Evolutionary conservation across 768 basidiomycete species (phyloP), one percentile per base, ranked within the genome.

Genomic region (Aureoboletus auriporus): DNA sequence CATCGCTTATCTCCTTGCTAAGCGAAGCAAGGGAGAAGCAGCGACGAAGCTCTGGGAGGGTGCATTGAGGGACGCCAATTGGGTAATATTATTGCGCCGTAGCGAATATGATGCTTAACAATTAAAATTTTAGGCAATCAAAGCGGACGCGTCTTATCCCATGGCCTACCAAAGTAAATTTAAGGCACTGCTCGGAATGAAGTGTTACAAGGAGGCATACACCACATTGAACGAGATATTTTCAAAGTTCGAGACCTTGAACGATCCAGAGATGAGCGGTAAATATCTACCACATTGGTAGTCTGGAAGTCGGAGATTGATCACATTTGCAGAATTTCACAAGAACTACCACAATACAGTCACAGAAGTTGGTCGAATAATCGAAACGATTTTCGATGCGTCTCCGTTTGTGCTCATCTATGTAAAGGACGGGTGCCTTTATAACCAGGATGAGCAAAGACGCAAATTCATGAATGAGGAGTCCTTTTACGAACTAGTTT

Each of bases 331-430:
- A 56, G 55, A 27, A 6, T 33, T 54, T 35, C 14, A 5, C 31
- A 8, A 35, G 9, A 23, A 46, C 30, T 54, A 50, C 34, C 4
- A 8, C 20, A 8, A 30, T 41, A 43, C 42, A 2, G 12, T 29
- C 28, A 9, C 10, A 2, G 12, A 31, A 27, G 39, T 54, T 13
- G 30, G 48, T 33, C 26, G 31, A 34, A n/a, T 6, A 6, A 48
- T 45, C 13, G 17, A 28, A 4, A 36, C 11, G 8, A 20, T 38
- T 14, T 26, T 35, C 14, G 45, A 41, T 13, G 16, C 6, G 12
- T 50, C 39, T 11, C 52, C 55, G 5, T 46, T 54, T n/a, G 29
- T 54, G 11, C 39, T 56, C 26, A 56, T 56, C 20, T 8, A 56
- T 6, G 47, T 52, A n/a, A 2, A 42, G 9, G 37, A 34, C 11